Evolutionary conservation across 495 filamentous ascomycete genomes (phyloP).

Genomic region (Aspergillus campestris): DNA sequence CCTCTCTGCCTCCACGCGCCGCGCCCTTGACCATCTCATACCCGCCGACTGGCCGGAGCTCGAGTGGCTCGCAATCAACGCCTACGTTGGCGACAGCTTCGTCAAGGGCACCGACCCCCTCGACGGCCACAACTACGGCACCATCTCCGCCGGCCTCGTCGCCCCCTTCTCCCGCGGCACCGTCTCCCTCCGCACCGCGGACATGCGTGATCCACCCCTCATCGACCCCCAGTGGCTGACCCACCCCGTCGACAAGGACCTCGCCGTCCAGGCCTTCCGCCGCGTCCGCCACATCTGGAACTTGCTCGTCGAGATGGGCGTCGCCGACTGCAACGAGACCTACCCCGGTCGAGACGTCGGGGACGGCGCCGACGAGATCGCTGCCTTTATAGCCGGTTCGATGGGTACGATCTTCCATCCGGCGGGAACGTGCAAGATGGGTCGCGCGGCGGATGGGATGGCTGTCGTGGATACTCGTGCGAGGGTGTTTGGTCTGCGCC

Average conservation of each 20-base stretch:
- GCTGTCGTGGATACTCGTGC: conserved; percentile 43
- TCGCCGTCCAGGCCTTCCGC: conserved; percentile 37
- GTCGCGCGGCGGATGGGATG: conserved; percentile 27
- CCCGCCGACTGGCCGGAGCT: conserved; percentile 51
- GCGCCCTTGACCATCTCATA: conserved; percentile 20
- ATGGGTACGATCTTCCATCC: conserved; percentile 43
- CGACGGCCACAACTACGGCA: conserved; percentile 38
- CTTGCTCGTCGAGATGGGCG: conserved; percentile 12
- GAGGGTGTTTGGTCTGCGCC: conserved; percentile 38
- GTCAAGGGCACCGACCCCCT: conserved; percentile 12
- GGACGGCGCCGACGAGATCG: conserved; percentile 38
- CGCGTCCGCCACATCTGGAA: conserved; percentile 27
- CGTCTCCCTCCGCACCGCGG: conserved; percentile 35
- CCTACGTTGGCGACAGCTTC: conserved; percentile 18
- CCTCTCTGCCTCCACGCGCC: conserved; percentile 2
- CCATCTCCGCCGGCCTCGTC: conserved; percentile 29
- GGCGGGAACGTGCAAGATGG: conserved; percentile 41
- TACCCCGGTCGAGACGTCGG: conserved; percentile 34
- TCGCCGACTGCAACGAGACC: conserved; percentile 22
- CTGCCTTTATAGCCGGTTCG: conserved; percentile 28
- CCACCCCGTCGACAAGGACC: conserved; percentile 33
- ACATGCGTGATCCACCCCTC: conserved; percentile 30
- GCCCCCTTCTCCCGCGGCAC: conserved; percentile 45
- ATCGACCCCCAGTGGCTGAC: conserved; percentile 43
- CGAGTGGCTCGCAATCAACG: conserved; percentile 30